Evolutionary conservation across 148 eudicot genomes (phyloP), one percentile per base, ranked within the genome.

Genomic region (Pharnaceum exiguum): DNA sequence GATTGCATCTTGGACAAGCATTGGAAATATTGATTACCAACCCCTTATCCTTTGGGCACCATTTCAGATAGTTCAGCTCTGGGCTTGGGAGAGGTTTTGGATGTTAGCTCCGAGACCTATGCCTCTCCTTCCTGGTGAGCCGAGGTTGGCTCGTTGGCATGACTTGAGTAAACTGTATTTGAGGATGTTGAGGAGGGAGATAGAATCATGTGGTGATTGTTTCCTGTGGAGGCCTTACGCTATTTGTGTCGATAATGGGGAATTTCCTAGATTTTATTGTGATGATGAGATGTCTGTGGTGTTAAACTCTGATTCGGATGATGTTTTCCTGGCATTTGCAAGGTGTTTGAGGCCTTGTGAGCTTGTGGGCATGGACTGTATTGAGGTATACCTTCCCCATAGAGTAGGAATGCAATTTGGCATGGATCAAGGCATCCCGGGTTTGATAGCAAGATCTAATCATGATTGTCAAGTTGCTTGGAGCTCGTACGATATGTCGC

Each of bases 381-480:
- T 63, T 15, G 79, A 75, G 60, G 59, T 53, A 33, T 84, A 84
- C 51, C 55, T 59, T 1, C 89, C 88, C 15, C 75, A 77, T 58
- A 60, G 81, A 28, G 83, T 75, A 4, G 79, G 75, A 7, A 60
- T 68, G 77, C 85, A 80, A 47, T 83, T 83, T 59, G 85, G 89
- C 4, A 51, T 72, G 53, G 85, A 83, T 63, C 89, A 83, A 42
- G 81, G 75, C 59, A 32, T 83, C 55, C 80, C 82, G 2, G 46
- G 15, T 65, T 55, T 0, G 9, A 18, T 57, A 27, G 16, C 63
- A 37, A 38, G 50, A 11, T 16, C 3, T 1, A 29, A 37, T 21
- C 7, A 11, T 38, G 16, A 57, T 57, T 10, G 18, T 0, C 25
- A 57, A 5, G 49, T 28, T 15, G 62, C 48, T 64, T 64, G 69